phyloP scores from a whole-genome alignment of 2,329 filamentous ascomycete species.

The Blastomyces silverae region DNA sequence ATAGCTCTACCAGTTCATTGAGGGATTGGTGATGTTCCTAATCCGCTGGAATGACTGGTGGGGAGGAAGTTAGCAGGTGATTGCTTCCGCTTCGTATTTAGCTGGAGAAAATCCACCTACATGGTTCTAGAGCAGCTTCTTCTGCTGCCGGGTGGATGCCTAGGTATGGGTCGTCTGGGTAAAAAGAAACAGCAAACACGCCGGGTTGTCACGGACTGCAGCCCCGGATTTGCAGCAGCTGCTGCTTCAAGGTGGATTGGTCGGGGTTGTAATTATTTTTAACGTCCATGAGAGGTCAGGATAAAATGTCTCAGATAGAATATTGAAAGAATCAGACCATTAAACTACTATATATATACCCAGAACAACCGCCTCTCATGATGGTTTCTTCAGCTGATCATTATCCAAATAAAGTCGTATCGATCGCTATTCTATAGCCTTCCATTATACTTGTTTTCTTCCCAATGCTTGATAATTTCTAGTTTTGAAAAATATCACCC shows the following conservation, averaged over 20 bases:
- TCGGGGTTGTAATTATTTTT: background rate
- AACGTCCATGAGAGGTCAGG: background rate
- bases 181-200: background rate
- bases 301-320: background rate
- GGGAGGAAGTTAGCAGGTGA: background rate
- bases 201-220: background rate
- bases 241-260: background rate
- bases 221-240: background rate
- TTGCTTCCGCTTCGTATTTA: background rate
- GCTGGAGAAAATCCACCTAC: background rate
- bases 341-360: background rate
- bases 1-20: background rate
- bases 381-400: background rate
- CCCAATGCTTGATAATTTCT: background rate
- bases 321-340: no score
- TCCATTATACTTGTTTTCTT: background rate
- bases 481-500: background rate
- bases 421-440: background rate
- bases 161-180: background rate
- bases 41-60: background rate
- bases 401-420: background rate
- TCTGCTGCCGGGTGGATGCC: no score
- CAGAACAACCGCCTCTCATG: background rate
- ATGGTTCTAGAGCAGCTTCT: no score
- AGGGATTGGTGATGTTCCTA: conserved; percentile 8